Percentiles rank a stretch among this genome's conserved stretches.
Evolutionary conservation across 179 eudicot genomes (phyloP).

Genomic region (Vitellaria paradoxa): DNA sequence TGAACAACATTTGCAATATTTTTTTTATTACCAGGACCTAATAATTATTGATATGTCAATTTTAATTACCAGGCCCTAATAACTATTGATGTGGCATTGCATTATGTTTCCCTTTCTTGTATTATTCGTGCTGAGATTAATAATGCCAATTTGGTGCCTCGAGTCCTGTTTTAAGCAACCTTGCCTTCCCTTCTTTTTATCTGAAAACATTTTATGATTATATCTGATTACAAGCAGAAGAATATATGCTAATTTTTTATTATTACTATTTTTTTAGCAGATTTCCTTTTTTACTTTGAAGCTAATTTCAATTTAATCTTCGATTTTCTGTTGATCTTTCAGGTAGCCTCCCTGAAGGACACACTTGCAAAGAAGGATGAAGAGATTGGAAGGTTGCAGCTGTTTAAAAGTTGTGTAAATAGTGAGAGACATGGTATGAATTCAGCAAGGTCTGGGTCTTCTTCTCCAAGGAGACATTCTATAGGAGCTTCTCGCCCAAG

Average conservation of each 20-base stretch:
- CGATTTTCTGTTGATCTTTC: conserved; percentile 14
- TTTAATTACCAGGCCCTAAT: too few species aligned
- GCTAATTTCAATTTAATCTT: not conserved
- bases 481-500: conserved; percentile 35
- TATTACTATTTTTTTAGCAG: not conserved
- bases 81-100: too few species aligned
- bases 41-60: too few species aligned
- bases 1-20: too few species aligned
- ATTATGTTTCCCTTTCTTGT: too few species aligned
- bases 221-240: not conserved
- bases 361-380: conserved; percentile 73
- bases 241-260: not conserved
- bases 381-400: conserved; percentile 59
- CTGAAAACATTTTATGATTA: too few species aligned
- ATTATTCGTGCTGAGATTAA: not conserved
- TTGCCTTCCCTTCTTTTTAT: not conserved
- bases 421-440: conserved; percentile 43
- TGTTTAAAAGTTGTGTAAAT: conserved; percentile 41
- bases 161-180: not conserved
- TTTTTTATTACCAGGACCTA: too few species aligned
- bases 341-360: conserved; percentile 77
- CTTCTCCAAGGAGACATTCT: conserved; percentile 75
- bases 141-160: not conserved
- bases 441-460: conserved; percentile 38
- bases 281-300: not conserved